phyloP scores from a whole-genome alignment of 441 rosid genomes.

The Erodium texanum region DNA sequence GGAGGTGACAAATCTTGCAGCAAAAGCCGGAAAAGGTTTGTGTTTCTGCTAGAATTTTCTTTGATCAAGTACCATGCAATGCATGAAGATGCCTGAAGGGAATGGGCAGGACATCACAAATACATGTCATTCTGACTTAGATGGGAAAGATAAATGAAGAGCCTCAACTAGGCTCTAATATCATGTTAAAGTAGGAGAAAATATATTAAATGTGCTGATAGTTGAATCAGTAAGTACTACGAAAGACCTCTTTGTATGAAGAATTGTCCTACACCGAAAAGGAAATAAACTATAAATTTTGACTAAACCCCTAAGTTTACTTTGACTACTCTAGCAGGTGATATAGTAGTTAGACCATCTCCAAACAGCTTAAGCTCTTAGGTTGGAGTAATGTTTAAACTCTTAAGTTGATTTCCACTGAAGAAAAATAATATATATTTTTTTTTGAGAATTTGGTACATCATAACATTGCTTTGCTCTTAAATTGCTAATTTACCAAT shows the following conservation, averaged over 20 bases:
- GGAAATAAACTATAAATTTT: too few relatives aligned
- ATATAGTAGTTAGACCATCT: not conserved
- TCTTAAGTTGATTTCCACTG: not conserved
- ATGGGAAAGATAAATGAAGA: too few relatives aligned
- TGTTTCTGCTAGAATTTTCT: constrained; percentile 10
- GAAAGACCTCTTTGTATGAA: too few relatives aligned
- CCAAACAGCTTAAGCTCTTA: not conserved
- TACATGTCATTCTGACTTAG: too few relatives aligned
- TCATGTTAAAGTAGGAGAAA: too few relatives aligned
- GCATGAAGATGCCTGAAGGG: too few relatives aligned
- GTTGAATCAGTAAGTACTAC: too few relatives aligned
- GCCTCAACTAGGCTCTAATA: too few relatives aligned
- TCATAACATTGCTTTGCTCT: constrained; percentile 3
- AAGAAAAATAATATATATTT: not conserved
- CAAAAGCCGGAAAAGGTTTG: constrained; percentile 98
- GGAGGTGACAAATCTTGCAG: constrained; percentile 97
- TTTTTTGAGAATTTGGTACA: not conserved
- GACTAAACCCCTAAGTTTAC: too few relatives aligned
- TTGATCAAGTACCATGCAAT: not conserved
- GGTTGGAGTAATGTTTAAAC: not conserved
- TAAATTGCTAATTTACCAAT: constrained; percentile 20
- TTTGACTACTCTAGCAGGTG: not conserved
- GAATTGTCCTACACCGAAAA: too few relatives aligned
- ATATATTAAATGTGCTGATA: too few relatives aligned
- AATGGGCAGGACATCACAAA: too few relatives aligned